phyloP scores from a whole-genome alignment of 176 grass and related monocot species.

The Panicum miliaceum region DNA sequence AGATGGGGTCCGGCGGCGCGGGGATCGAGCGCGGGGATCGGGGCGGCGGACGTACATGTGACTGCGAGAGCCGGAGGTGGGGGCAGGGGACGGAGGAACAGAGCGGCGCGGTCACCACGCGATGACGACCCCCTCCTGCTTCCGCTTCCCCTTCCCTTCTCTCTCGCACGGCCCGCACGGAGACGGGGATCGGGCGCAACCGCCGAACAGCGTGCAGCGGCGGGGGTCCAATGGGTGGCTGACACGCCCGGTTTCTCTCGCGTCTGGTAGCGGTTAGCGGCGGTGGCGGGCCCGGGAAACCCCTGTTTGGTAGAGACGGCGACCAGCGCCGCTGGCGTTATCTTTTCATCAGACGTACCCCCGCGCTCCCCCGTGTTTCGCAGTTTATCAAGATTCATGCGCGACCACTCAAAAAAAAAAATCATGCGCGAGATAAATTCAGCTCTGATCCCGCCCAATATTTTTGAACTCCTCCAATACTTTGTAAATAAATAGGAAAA shows the following conservation, averaged over 20 bases:
- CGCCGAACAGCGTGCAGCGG: conserved; percentile 18
- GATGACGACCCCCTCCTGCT: conserved; percentile 43
- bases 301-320: conserved; percentile 23
- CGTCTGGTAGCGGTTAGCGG: conserved; percentile 11
- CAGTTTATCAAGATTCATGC: too few relatives aligned
- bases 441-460: not conserved
- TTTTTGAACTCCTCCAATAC: not conserved
- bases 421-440: not conserved
- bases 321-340: conserved; percentile 3
- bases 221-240: not conserved
- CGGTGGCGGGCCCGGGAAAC: not conserved
- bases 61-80: conserved; percentile 37
- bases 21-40: not conserved
- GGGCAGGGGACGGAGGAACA: conserved; percentile 16
- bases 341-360: not conserved
- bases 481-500: too few relatives aligned
- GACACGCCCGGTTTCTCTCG: conserved; percentile 10
- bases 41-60: conserved; percentile 40
- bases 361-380: not conserved
- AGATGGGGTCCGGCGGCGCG: not conserved
- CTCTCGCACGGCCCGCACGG: not conserved
- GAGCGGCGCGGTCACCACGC: conserved; percentile 40
- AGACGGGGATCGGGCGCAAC: conserved; percentile 40
- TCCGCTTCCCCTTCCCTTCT: not conserved
- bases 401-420: too few relatives aligned